Evolutionary conservation across 1,139 yeast species (phyloP).

Genomic region (Yamadazyma diddensiae): DNA sequence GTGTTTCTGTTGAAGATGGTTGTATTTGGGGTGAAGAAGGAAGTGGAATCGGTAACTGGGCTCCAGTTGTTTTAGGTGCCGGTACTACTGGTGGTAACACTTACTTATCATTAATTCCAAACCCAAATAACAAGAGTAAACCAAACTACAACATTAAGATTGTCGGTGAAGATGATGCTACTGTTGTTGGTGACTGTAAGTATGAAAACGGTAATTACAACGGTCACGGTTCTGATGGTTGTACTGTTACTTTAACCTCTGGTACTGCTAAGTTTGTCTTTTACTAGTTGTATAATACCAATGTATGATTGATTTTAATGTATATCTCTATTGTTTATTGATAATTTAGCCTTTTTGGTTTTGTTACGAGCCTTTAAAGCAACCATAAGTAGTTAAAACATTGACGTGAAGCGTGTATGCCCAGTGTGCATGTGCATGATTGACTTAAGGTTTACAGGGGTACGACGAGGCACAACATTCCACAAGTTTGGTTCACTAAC

Average conservation of each 20-base stretch:
- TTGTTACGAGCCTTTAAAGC: too few relatives aligned
- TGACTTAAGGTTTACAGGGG: too few relatives aligned
- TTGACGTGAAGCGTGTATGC: too few relatives aligned
- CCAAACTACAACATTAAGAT: constrained; percentile 88
- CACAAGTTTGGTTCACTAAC: too few relatives aligned
- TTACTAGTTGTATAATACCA: constrained; percentile 25
- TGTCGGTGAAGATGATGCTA: constrained; percentile 62
- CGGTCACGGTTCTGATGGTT: constrained; percentile 73
- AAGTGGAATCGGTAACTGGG: constrained; percentile 94
- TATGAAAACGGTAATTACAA: constrained; percentile 76
- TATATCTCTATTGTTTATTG: neutral
- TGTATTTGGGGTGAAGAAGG: constrained; percentile 89
- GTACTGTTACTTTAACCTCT: constrained; percentile 85
- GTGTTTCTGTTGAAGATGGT: constrained; percentile 84
- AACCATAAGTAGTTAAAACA: neutral
- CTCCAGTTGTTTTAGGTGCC: constrained; percentile 94
- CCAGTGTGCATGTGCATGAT: too few relatives aligned
- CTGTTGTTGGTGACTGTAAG: constrained; percentile 71
- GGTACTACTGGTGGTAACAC: constrained; percentile 78
- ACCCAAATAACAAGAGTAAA: constrained; percentile 78
- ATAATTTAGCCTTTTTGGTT: neutral
- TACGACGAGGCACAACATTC: too few relatives aligned
- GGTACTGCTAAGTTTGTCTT: constrained; percentile 79
- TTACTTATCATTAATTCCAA: constrained; percentile 90
- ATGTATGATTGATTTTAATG: constrained; percentile 10